A percentile compares a stretch with the other conserved stretches of the same genome.
Evolutionary conservation across 176 grass and related monocot species (phyloP).

Genomic region (Raddia guianensis): DNA sequence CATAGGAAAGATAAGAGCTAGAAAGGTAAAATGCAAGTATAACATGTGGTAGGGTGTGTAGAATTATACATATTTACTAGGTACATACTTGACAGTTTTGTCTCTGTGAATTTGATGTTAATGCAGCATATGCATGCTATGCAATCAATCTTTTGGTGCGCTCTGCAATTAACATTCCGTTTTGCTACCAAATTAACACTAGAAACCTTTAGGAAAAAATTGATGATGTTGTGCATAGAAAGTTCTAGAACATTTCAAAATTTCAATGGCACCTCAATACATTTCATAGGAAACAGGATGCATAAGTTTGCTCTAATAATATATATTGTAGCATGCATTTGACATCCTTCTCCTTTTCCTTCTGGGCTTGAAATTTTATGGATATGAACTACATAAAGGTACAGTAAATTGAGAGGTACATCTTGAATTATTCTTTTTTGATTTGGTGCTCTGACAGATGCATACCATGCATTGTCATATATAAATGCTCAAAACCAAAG

Average conservation of each 20-base stretch:
- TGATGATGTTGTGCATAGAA: neutral
- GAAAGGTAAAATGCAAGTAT: slow-evolving; percentile 61
- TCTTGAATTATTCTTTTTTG: neutral
- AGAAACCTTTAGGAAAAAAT: neutral
- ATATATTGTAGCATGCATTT: neutral
- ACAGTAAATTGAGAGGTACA: neutral
- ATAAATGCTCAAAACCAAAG: neutral
- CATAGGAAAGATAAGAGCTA: slow-evolving; percentile 84
- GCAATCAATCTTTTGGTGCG: neutral
- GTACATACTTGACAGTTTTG: neutral
- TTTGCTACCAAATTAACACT: neutral
- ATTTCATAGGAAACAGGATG: neutral
- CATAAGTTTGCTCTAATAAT: neutral
- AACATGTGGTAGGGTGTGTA: neutral
- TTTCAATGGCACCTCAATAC: neutral
- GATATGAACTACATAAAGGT: neutral
- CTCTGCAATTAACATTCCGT: neutral
- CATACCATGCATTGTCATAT: neutral
- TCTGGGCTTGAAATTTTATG: neutral
- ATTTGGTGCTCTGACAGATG: neutral
- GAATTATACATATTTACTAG: neutral
- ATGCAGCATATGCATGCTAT: neutral
- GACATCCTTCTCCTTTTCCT: neutral
- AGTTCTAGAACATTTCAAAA: neutral
- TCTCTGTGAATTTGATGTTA: neutral